Conservation (phyloP, 2,329 filamentous ascomycete genomes). For the Phaeosphaeria sp. region DNA sequence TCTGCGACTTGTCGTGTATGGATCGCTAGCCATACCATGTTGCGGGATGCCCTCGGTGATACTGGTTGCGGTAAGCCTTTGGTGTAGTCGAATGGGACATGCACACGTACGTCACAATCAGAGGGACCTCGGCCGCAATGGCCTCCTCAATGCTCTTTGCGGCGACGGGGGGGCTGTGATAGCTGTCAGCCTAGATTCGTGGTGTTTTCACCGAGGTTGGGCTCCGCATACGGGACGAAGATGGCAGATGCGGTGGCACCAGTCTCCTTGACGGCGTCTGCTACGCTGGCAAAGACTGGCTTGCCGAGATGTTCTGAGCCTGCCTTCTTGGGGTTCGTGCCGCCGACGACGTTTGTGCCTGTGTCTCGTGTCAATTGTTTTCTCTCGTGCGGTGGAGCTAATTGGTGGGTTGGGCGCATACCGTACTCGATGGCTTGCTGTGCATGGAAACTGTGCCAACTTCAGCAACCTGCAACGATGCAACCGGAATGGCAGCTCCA, state of each 20-base stretch:
- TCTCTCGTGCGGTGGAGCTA: slow-evolving; percentile 20
- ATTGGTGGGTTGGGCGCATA: slow-evolving; percentile 55
- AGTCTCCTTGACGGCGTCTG: slow-evolving; percentile 86
- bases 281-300: slow-evolving; percentile 90
- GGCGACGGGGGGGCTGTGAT: slow-evolving; percentile 83
- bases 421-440: slow-evolving; percentile 98
- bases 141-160: slow-evolving; percentile 97
- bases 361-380: slow-evolving; percentile 35
- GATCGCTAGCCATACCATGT: slow-evolving; percentile 71
- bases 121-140: slow-evolving; percentile 87
- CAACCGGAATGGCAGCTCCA: slow-evolving; percentile 13
- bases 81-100: slow-evolving; percentile 10
- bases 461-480: slow-evolving; percentile 18
- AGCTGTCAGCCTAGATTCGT: background rate
- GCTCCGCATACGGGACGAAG: slow-evolving; percentile 80
- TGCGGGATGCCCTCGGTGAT: slow-evolving; percentile 98
- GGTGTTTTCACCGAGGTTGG: background rate
- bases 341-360: slow-evolving; percentile 97
- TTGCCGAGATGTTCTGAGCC: slow-evolving; percentile 86
- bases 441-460: slow-evolving; percentile 81
- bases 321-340: slow-evolving; percentile 99
- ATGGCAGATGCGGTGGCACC: slow-evolving; percentile 91
- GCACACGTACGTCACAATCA: slow-evolving; percentile 78
- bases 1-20: background rate
- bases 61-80: slow-evolving; percentile 49